Conservation (phyloP, 371 early-diverging fungal species). For the Lichtheimia ornata region DNA sequence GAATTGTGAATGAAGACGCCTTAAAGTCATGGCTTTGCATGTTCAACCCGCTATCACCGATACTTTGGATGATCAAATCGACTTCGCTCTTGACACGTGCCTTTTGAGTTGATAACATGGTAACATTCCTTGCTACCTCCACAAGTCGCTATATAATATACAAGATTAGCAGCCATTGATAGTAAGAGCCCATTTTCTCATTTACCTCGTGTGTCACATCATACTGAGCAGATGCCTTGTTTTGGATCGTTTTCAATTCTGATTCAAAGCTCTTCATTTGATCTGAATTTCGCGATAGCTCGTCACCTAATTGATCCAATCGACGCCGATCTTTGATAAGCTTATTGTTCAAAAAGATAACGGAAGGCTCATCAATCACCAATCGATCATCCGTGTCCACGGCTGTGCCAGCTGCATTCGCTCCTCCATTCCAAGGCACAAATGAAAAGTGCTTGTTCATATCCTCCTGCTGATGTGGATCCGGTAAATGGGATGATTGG, state of each 20-base stretch:
- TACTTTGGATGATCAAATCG: constrained; percentile 54
- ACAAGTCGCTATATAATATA: constrained; percentile 38
- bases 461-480: neutral
- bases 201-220: constrained; percentile 41
- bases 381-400: constrained; percentile 38
- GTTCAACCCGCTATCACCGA: constrained; percentile 59
- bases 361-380: constrained; percentile 54
- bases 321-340: constrained; percentile 56
- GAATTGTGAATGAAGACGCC: constrained; percentile 75
- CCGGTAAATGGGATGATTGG: neutral
- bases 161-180: too few species aligned
- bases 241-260: constrained; percentile 14
- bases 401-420: constrained; percentile 37
- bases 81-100: constrained; percentile 57
- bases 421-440: constrained; percentile 18
- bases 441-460: neutral
- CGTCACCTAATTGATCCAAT: constrained; percentile 45
- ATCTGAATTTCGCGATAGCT: constrained; percentile 39
- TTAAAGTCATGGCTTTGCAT: constrained; percentile 72
- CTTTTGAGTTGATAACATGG: constrained; percentile 53
- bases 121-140: constrained; percentile 50
- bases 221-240: constrained; percentile 32
- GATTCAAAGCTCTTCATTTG: constrained; percentile 26
- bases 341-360: constrained; percentile 65
- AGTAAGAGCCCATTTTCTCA: too few species aligned